Evolutionary conservation across 257 asterid species (phyloP), one percentile per base, ranked within the genome.

Genomic region (Cordia subcordata): DNA sequence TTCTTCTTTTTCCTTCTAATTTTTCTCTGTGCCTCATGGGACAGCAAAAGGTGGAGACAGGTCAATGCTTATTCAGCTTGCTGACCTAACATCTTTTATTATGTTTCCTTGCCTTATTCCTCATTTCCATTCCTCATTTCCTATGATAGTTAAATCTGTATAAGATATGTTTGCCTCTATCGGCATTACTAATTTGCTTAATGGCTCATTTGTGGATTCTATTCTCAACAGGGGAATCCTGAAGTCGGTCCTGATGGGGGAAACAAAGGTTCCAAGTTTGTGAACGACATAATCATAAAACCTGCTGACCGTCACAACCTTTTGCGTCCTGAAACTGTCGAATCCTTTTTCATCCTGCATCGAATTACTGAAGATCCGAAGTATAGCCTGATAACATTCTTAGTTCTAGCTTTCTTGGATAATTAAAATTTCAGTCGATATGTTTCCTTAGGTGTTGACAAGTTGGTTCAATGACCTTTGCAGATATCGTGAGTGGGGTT

Each of bases 401-500:
- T 6, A 27, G 35, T 27, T 27, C 6, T 27, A 27, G 35, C 6
- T 27, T 27, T 27, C 35, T 27, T 6, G 6, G 35, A 27, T 27
- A 27, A 6, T 27, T 27, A 1, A 27, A 1, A 27, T 27, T 27
- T 27, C 35, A 27, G 6, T 27, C 6, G 35, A 27, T 6, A 27
- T 27, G 3, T 27, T 27, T 27, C 35, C 35, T 27, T 27, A 27
- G 35, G 3, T 27, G 35, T 27, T 27, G 3, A 27, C 35, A 27
- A 27, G 35, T 27, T 27, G 47, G 47, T 42, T 11, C 15, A 6
- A 23, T 22, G 8, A 20, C 53, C 49, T 44, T 20, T 78, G 69
- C 88, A 92, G 99, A 75, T 92, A 88, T 61, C 96, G 95, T 6
- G 96, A 86, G 44, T 92, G 97, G 99, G 99, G 95, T 58, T 88